Base-by-base conservation (phyloP, 192 early-diverging fungal species). In the Chytriomyces sp. region DNA sequence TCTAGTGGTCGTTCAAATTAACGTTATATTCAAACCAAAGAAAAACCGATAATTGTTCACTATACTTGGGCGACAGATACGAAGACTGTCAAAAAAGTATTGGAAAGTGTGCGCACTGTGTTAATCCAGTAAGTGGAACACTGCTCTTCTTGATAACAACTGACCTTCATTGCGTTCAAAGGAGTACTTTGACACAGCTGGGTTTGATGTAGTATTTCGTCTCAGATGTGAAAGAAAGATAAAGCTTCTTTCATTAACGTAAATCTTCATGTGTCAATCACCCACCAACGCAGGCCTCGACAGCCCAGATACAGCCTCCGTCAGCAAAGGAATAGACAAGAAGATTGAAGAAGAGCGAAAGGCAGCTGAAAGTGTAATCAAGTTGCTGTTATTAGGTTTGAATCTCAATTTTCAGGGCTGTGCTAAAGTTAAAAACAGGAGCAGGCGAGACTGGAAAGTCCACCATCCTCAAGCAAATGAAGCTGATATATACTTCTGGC, bases 381-480 rank as follows among this genome's bases (percentile, higher is more conserved):
- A 98, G 83, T 93, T 98, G 92, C 86, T 98, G 34, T 81, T 98
- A 52, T 85, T 98, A 17, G 85, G 84, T 80, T 2, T n/a, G 4
- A 58, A 58, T 25, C 12, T 28, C 31, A 12, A 31, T 36, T 36
- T 19, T 7, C 14, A 3, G 17, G 7, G 12, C 17, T 61, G 8
- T 37, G 22, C 59, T 6, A 12, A 10, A 31, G 19, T 30, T 34
- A 8, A 44, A 66, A 5, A 70, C 74, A 92, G 93, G 91, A 72
- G 94, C 95, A 39, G 96, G 94, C 64, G 95, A 98, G 79, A 96
- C 96, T 5, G 95, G 95, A 58, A 97, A 98, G 82, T 92, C 90
- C 52, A 97, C 95, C 25, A 93, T 97, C 73, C 83, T 98, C 64
- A 98, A 97, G 80, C 96, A 98, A 75, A 94, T 98, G 92, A 94